These are phyloP conservation scores for Hericium erinaceus DNA, from an alignment of 768 basidiomycete genomes.

Conservation along the genomic window DNA sequence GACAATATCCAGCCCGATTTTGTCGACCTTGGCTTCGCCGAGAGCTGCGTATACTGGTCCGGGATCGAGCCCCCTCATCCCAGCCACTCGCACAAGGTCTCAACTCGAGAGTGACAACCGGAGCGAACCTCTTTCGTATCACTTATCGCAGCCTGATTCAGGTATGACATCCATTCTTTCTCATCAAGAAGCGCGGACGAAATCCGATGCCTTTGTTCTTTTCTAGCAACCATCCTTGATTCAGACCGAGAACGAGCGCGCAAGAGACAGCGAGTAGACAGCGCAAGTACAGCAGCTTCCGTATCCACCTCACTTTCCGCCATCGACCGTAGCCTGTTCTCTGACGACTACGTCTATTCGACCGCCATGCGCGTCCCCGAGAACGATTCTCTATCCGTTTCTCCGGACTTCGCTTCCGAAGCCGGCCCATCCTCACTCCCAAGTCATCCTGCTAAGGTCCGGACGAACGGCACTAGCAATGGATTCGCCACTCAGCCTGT, in stretches of 20 bases:
- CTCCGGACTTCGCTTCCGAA: slow-evolving; percentile 5
- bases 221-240: slow-evolving; percentile 2
- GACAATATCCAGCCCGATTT: neutral
- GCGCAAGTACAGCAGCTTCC: slow-evolving; percentile 24
- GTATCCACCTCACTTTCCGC: slow-evolving; percentile 23
- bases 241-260: slow-evolving; percentile 29
- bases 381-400: slow-evolving; percentile 7
- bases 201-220: neutral
- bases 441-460: slow-evolving; percentile 6
- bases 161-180: slow-evolving; percentile 4
- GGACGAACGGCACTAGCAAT: slow-evolving; percentile 26
- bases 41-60: slow-evolving; percentile 5
- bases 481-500: neutral
- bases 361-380: slow-evolving; percentile 13
- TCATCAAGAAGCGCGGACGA: neutral
- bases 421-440: slow-evolving; percentile 9
- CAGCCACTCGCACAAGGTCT: slow-evolving; percentile 14
- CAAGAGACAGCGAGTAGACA: slow-evolving; percentile 63
- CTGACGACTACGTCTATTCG: slow-evolving; percentile 2
- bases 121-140: slow-evolving; percentile 6
- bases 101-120: slow-evolving; percentile 14
- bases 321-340: slow-evolving; percentile 14
- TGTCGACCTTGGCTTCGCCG: neutral
- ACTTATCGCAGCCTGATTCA: neutral
- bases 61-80: slow-evolving; percentile 10